phyloP scores from a whole-genome alignment of 352 stramenopile species.

The Phytophthora meadii region DNA sequence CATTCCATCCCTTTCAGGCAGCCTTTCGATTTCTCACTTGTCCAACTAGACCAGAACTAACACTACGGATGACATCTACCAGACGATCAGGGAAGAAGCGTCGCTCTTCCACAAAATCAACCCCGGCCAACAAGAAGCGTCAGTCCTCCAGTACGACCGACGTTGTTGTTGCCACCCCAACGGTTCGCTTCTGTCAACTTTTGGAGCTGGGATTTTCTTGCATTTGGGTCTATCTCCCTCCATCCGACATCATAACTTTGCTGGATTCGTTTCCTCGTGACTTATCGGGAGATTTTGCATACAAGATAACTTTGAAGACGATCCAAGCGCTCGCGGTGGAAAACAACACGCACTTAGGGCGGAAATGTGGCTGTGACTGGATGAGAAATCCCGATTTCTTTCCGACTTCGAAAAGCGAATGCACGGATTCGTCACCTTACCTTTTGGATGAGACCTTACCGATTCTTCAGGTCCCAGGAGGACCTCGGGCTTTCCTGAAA shows the following conservation, averaged over 20 bases:
- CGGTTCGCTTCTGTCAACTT: neutral
- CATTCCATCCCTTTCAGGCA: too few relatives aligned
- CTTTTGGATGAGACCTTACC: constrained; percentile 2
- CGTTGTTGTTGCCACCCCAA: neutral
- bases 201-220: constrained; percentile 8
- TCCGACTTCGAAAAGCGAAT: neutral
- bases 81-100: neutral
- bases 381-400: constrained; percentile 17
- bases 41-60: too few relatives aligned
- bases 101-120: neutral
- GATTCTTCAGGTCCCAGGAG: constrained; percentile 4
- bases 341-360: constrained; percentile 16
- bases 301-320: neutral
- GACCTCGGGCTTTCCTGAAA: neutral
- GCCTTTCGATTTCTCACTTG: too few relatives aligned
- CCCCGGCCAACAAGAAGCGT: neutral
- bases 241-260: constrained; percentile 1
- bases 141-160: neutral
- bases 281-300: constrained; percentile 3
- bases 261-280: neutral
- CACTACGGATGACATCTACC: neutral
- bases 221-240: constrained; percentile 2
- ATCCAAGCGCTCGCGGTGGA: constrained; percentile 11
- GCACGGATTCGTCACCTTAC: neutral
- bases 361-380: constrained; percentile 24